Conservation (phyloP, 306 rosid species). For the Lagenaria siceraria region DNA sequence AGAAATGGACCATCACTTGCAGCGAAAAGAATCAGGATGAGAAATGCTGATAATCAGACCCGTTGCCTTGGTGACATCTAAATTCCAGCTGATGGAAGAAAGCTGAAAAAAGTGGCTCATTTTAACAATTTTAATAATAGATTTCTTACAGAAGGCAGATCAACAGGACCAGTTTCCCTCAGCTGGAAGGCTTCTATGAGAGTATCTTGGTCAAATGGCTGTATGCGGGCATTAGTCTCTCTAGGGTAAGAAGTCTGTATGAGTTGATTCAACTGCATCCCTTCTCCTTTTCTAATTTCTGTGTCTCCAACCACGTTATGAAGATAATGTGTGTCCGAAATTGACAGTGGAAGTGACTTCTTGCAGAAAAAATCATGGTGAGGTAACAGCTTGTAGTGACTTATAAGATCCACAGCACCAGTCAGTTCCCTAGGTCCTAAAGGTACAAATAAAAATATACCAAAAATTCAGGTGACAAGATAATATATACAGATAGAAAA, state of each 20-base stretch:
- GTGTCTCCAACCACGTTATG: conserved; percentile 88
- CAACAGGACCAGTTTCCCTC: conserved; percentile 66
- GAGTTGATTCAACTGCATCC: conserved; percentile 96
- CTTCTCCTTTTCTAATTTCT: conserved; percentile 92
- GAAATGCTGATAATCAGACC: conserved; percentile 4
- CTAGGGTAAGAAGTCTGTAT: conserved; percentile 55
- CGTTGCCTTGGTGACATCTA: background rate
- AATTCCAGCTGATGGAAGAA: conserved; percentile 12
- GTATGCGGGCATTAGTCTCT: conserved; percentile 60
- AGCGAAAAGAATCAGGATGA: background rate
- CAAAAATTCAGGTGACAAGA: background rate
- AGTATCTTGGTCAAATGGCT: conserved; percentile 65
- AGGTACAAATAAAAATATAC: conserved; percentile 11
- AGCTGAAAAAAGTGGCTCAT: background rate
- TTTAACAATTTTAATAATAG: conserved; percentile 6
- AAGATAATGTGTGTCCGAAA: conserved; percentile 80
- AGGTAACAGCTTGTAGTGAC: conserved; percentile 68
- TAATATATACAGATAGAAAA: background rate
- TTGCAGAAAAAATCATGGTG: conserved; percentile 96
- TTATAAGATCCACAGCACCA: conserved; percentile 83
- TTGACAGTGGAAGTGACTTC: conserved; percentile 72
- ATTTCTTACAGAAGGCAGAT: conserved; percentile 68
- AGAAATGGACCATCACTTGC: background rate
- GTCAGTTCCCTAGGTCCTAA: conserved; percentile 93
- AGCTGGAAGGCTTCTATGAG: conserved; percentile 84